phyloP scores from a whole-genome alignment of 2,329 filamentous ascomycete genomes.

The Phialemoniopsis sp. region DNA sequence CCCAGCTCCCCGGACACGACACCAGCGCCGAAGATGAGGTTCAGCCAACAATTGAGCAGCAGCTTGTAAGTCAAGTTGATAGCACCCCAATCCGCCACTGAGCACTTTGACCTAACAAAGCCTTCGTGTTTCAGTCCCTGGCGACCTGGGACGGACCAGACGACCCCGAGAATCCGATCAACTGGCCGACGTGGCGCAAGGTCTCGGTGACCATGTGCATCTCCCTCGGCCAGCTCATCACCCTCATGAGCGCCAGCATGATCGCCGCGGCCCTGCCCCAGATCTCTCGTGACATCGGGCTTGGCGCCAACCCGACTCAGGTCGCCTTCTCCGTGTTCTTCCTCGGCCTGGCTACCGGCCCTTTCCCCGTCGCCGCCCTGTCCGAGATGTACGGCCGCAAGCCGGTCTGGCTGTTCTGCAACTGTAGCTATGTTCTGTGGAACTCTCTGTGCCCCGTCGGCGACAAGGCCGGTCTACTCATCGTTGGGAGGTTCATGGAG shows the following conservation, averaged over 20 bases:
- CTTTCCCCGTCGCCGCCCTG: slow-evolving; percentile 53
- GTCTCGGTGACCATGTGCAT: background rate
- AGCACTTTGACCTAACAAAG: too few species aligned
- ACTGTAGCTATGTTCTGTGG: slow-evolving; percentile 34
- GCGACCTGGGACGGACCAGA: slow-evolving; percentile 1
- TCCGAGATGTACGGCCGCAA: slow-evolving; percentile 57
- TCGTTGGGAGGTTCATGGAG: slow-evolving; percentile 15
- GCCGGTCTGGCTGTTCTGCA: slow-evolving; percentile 33
- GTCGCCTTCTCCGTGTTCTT: slow-evolving; percentile 62
- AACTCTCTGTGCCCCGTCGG: slow-evolving; percentile 48
- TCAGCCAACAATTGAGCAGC: too few species aligned
- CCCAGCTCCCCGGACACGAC: too few species aligned
- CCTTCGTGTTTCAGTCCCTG: too few species aligned
- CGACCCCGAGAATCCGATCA: slow-evolving; percentile 6
- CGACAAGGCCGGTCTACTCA: slow-evolving; percentile 41
- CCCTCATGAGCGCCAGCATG: slow-evolving; percentile 32
- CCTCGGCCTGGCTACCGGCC: slow-evolving; percentile 57
- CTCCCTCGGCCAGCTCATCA: too few species aligned
- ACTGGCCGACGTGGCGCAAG: slow-evolving; percentile 3
- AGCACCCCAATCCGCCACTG: too few species aligned
- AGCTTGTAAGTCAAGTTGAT: too few species aligned
- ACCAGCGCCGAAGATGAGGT: too few species aligned
- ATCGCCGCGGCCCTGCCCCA: slow-evolving; percentile 64
- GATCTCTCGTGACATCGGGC: slow-evolving; percentile 22
- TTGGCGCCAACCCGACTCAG: too few species aligned